phyloP scores from a whole-genome alignment of 2,329 filamentous ascomycete species.

The Sclerotiophoma versabilis region DNA sequence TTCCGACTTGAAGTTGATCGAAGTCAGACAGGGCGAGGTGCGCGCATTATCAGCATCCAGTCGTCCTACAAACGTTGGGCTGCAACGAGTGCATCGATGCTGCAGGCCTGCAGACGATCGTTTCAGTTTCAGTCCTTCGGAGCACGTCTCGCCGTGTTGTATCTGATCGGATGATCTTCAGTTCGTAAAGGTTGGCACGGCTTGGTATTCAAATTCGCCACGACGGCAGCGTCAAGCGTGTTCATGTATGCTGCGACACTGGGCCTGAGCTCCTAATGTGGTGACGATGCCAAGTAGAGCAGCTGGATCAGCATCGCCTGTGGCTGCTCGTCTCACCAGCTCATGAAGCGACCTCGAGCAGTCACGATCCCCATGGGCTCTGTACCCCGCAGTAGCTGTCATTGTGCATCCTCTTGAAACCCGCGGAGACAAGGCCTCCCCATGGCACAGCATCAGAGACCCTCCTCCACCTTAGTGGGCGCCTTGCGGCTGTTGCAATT shows the following conservation, averaged over 20 bases:
- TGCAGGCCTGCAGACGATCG: not conserved
- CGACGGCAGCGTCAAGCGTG: not conserved
- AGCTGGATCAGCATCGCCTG: not conserved
- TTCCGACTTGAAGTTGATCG: not conserved
- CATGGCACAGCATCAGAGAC: constrained; percentile 2
- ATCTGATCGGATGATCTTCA: not conserved
- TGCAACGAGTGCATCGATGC: not conserved
- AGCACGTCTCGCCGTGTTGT: not conserved
- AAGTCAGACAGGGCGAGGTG: not conserved
- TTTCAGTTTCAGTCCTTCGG: not conserved
- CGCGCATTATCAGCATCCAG: not conserved
- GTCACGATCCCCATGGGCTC: not conserved
- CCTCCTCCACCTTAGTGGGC: not conserved
- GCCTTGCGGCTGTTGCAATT: constrained; percentile 5
- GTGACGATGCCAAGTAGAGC: constrained; percentile 3
- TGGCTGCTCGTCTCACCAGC: not conserved
- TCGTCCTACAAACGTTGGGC: not conserved
- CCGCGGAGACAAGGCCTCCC: constrained; percentile 8
- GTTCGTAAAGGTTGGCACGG: constrained; percentile 1
- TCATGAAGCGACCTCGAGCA: not conserved
- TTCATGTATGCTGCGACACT: not conserved
- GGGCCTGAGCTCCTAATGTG: not conserved
- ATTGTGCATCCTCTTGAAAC: constrained; percentile 8
- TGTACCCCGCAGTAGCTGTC: constrained; percentile 15
- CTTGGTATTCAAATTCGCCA: not conserved